A percentile compares a stretch with the other conserved stretches of the same genome.
Evolutionary conservation across 2,329 filamentous ascomycete genomes (phyloP).

Genomic region (Verticillium dahliae): DNA sequence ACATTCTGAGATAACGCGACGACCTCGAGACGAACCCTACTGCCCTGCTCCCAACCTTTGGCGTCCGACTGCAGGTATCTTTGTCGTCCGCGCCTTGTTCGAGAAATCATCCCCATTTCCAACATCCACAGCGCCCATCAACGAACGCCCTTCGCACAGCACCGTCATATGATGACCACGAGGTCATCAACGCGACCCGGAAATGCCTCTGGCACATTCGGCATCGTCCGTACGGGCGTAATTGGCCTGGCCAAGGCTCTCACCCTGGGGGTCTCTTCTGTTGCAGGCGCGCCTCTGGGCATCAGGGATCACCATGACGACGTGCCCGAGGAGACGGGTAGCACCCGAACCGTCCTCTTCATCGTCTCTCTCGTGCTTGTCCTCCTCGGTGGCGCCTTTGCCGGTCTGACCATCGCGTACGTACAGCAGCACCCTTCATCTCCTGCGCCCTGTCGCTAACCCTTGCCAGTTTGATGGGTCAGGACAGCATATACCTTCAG

Average conservation of each 20-base stretch:
- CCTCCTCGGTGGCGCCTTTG: slow-evolving; percentile 84
- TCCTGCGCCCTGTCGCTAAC: slow-evolving; percentile 6
- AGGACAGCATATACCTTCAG: slow-evolving; percentile 95
- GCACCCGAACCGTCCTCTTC: slow-evolving; percentile 74
- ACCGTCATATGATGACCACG: background rate
- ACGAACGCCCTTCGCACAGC: background rate
- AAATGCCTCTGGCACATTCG: slow-evolving; percentile 23
- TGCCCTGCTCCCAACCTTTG: background rate
- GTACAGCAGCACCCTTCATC: slow-evolving; percentile 23
- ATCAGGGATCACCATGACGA: slow-evolving; percentile 30
- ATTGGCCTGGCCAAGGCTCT: slow-evolving; percentile 46
- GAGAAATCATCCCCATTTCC: background rate
- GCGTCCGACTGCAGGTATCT: too few species aligned
- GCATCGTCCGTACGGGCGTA: slow-evolving; percentile 38
- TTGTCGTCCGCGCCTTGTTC: too few species aligned
- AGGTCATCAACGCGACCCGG: slow-evolving; percentile 7
- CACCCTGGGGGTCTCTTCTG: slow-evolving; percentile 40
- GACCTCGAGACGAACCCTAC: background rate
- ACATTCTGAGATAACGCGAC: background rate
- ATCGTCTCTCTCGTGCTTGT: slow-evolving; percentile 74
- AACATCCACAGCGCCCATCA: background rate
- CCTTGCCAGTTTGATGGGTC: slow-evolving; percentile 48
- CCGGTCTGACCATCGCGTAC: slow-evolving; percentile 83
- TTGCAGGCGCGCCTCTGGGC: slow-evolving; percentile 38
- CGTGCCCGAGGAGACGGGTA: slow-evolving; percentile 48